Conservation (phyloP, 495 filamentous ascomycete species). For the Aspergillus bridgeri region DNA sequence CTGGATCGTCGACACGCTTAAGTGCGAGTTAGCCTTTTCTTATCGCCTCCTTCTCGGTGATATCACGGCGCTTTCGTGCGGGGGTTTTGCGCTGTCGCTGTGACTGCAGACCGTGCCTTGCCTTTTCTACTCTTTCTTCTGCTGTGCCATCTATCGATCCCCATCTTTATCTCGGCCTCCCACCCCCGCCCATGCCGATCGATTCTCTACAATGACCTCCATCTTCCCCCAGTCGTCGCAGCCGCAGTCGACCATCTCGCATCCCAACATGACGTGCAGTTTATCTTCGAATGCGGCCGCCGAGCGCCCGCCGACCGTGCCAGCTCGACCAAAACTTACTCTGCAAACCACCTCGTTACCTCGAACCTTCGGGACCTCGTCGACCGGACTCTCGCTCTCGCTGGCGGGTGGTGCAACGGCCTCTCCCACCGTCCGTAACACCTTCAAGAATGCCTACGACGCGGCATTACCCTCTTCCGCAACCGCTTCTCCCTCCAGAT, state of each 20-base stretch:
- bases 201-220: constrained; percentile 7
- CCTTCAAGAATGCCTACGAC: constrained; percentile 75
- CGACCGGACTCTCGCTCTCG: constrained; percentile 53
- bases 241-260: constrained; percentile 26
- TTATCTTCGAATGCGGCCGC: constrained; percentile 29
- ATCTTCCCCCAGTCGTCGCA: constrained; percentile 25
- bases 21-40: neutral
- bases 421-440: constrained; percentile 79
- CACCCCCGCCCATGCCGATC: constrained; percentile 18
- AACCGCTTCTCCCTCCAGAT: constrained; percentile 32
- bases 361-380: constrained; percentile 50
- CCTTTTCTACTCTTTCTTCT: neutral
- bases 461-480: constrained; percentile 63
- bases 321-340: constrained; percentile 71
- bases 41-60: neutral
- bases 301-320: constrained; percentile 34
- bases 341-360: constrained; percentile 65
- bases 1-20: constrained; percentile 1
- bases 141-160: constrained; percentile 4
- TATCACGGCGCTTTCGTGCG: constrained; percentile 3
- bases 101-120: neutral
- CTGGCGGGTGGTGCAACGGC: constrained; percentile 57
- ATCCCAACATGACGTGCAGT: constrained; percentile 25
- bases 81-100: neutral
- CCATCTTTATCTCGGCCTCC: constrained; percentile 23